Percentiles rank a stretch among this genome's conserved stretches.
Evolutionary conservation across 257 asterid genomes (phyloP).

Genomic region (Plantago ovata): DNA sequence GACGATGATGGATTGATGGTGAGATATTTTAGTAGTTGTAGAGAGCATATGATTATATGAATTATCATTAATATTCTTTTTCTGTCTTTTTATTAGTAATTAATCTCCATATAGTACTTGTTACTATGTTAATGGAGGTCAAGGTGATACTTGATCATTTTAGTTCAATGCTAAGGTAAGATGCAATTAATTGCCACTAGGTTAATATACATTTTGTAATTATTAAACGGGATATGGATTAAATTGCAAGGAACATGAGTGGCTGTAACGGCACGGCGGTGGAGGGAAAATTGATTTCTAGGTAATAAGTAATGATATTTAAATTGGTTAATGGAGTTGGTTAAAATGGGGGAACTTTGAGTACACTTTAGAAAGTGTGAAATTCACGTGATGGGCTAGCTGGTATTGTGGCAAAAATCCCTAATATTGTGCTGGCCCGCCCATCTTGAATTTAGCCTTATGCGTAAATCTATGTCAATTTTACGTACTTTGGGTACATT

Average conservation of each 20-base stretch:
- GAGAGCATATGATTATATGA: slow-evolving; percentile 4
- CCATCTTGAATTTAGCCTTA: too few relatives aligned
- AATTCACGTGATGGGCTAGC: slow-evolving; percentile 53
- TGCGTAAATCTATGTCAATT: not conserved
- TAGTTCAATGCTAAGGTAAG: too few relatives aligned
- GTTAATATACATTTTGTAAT: too few relatives aligned
- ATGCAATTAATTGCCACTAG: not conserved
- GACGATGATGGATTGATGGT: too few relatives aligned
- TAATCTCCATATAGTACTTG: too few relatives aligned
- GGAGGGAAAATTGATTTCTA: slow-evolving; percentile 20
- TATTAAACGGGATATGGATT: too few relatives aligned
- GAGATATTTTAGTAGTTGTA: slow-evolving; percentile 17
- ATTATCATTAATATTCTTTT: not conserved
- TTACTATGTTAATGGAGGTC: too few relatives aligned
- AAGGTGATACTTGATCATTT: too few relatives aligned
- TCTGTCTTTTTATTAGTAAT: not conserved
- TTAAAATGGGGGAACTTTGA: too few relatives aligned
- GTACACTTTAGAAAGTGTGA: slow-evolving; percentile 19
- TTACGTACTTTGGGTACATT: not conserved
- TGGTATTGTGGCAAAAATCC: slow-evolving; percentile 21
- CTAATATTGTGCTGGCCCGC: slow-evolving; percentile 18
- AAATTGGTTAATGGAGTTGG: slow-evolving; percentile 33
- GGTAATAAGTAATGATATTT: slow-evolving; percentile 19
- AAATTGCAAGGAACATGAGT: slow-evolving; percentile 37
- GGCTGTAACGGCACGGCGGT: slow-evolving; percentile 73